Conservation (phyloP, 1,284 basidiomycete species). For the Puccinia hordei region DNA sequence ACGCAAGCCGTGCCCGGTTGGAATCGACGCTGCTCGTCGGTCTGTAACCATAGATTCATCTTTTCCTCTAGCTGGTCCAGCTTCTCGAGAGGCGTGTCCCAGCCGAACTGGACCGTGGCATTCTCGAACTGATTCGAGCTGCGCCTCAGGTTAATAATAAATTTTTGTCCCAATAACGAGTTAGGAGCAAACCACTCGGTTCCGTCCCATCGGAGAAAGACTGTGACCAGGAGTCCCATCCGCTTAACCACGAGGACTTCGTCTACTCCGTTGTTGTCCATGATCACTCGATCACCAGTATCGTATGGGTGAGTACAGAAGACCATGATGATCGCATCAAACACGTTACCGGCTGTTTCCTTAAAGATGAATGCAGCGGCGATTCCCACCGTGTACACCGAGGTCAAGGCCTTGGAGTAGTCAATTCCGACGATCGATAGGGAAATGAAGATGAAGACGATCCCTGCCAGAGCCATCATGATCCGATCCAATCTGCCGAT, state of each 20-base stretch:
- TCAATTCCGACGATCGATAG: constrained; percentile 71
- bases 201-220: constrained; percentile 53
- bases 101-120: constrained; percentile 69
- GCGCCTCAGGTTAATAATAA: constrained; percentile 45
- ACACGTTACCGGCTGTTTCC: constrained; percentile 69
- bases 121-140: constrained; percentile 49
- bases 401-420: constrained; percentile 67
- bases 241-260: constrained; percentile 74
- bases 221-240: constrained; percentile 69
- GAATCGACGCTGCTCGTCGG: constrained; percentile 75
- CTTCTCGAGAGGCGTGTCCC: constrained; percentile 71
- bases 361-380: constrained; percentile 76
- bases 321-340: constrained; percentile 70
- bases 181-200: constrained; percentile 51
- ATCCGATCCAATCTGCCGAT: constrained; percentile 68
- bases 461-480: constrained; percentile 67
- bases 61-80: constrained; percentile 68
- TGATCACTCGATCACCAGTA: constrained; percentile 71
- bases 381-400: constrained; percentile 68
- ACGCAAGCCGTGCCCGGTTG: constrained; percentile 66
- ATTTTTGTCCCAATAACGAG: constrained; percentile 40
- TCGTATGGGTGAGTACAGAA: constrained; percentile 69
- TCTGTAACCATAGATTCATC: constrained; percentile 72
- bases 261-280: constrained; percentile 65
- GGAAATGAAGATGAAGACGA: constrained; percentile 72